phyloP scores from a whole-genome alignment of 177 flowering plant species.

The Vitis hybrid region DNA sequence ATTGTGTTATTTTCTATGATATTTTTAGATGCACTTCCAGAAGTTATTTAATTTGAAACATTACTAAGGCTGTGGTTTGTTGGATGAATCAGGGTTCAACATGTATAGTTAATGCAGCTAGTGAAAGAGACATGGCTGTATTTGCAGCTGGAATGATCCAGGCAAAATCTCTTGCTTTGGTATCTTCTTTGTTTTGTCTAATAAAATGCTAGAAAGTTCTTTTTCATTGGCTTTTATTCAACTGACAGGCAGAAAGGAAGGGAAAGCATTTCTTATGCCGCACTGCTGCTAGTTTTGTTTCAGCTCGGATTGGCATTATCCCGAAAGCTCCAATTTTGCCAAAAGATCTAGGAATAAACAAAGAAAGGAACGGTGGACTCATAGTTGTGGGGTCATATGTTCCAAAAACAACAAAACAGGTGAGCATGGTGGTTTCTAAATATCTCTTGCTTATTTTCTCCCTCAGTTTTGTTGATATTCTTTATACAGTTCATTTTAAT shows the following conservation, averaged over 20 bases:
- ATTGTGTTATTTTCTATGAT: too few species aligned
- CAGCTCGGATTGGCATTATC: constrained; percentile 84
- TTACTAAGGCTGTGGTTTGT: not conserved
- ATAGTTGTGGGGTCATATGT: constrained; percentile 98
- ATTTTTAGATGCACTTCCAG: too few species aligned
- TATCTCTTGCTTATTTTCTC: not conserved
- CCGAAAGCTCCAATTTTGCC: constrained; percentile 76
- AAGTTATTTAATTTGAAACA: too few species aligned
- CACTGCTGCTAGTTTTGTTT: constrained; percentile 99
- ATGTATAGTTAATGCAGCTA: constrained; percentile 96
- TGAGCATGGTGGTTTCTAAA: constrained; percentile 17
- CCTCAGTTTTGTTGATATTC: not conserved
- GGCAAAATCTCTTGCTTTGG: constrained; percentile 33
- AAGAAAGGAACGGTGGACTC: constrained; percentile 73
- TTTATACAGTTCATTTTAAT: not conserved
- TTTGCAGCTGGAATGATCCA: constrained; percentile 97
- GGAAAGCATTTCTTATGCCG: constrained; percentile 94
- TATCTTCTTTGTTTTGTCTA: not conserved
- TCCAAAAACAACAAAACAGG: constrained; percentile 97
- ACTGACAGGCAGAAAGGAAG: constrained; percentile 81
- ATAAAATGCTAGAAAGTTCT: not conserved
- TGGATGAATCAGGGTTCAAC: constrained; percentile 68
- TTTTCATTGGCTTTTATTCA: constrained; percentile 4
- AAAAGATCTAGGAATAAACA: constrained; percentile 58
- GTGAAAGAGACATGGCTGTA: constrained; percentile 96